phyloP scores from a whole-genome alignment of 2,329 filamentous ascomycete genomes.

The Penicillium paneum region DNA sequence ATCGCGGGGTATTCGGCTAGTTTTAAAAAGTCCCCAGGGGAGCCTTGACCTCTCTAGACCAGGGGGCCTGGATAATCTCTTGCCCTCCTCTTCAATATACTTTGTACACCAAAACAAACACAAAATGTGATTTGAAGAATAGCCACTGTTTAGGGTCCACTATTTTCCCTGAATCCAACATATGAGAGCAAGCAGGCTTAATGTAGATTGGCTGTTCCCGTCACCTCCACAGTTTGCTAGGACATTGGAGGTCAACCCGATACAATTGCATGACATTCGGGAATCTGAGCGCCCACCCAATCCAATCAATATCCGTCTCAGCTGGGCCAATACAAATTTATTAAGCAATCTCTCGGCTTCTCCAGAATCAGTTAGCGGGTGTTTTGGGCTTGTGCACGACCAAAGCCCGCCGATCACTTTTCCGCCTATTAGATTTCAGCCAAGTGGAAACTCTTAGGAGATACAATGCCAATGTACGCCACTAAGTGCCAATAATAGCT shows the following conservation, averaged over 20 bases:
- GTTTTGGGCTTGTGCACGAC: neutral
- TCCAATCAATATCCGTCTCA: neutral
- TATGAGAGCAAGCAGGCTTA: neutral
- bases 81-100: neutral
- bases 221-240: no score
- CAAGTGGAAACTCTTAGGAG: neutral
- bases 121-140: neutral
- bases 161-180: neutral
- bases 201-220: no score
- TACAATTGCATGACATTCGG: neutral
- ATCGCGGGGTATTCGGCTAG: neutral
- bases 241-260: no score
- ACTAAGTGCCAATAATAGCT: neutral
- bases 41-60: no score
- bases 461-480: neutral
- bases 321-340: neutral
- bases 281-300: neutral
- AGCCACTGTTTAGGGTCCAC: neutral
- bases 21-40: neutral
- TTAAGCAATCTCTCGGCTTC: neutral
- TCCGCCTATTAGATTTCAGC: neutral
- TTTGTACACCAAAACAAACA: neutral
- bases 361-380: neutral
- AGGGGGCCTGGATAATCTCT: no score
- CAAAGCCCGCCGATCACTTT: neutral